Base-by-base conservation (phyloP, 805 yeast species). In the Nakazawaea pomicola region DNA sequence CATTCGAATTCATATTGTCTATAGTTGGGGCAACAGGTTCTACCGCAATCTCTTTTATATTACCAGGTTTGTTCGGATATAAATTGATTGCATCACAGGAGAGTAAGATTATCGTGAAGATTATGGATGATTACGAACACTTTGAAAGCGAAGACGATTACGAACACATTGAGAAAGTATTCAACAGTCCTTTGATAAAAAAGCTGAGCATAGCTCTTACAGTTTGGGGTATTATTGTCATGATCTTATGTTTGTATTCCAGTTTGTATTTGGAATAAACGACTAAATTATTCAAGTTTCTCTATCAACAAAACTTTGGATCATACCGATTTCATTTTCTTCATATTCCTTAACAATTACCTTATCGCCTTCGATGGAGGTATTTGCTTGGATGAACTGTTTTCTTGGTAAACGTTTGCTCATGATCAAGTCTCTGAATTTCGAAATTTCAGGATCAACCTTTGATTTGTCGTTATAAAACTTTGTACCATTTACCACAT, bases 1-100 rank as follows among this genome's bases (percentile, higher is more conserved):
- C 87, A 0, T 76, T 84, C 53, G 90, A 83, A 40, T 69, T 74
- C 27, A 83, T 84, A 4, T 60, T 84, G 36, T 77, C 91, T 1
- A 62, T 84, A 39, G 89, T 84, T 8, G 95, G 95, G 3, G 83
- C 90, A 4, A 84, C 93, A 0, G 95, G 95, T 0, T 84, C 90
- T 4, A 85, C 90, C 0, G 67, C 87, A 19, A 84, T 84, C 38
- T 78, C 88, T 18, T 84, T 83, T 57, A 82, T 83, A 8, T 65
- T 84, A 32, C 95, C 95, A 0, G 93, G 95, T 0, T 63, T 80
- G 43, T 84, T 83, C 57, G 91, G 91, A 0, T 83, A 63, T 55
- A 72, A 78, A 55, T 57, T 76, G 41, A 67, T 76, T n/a, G 68
- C 49, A n/a, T 49, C 48, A 6, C 33, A 32, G 18, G 43, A 40